Conservation (phyloP, 2,329 filamentous ascomycete species). For the Chaetomium globosum region DNA sequence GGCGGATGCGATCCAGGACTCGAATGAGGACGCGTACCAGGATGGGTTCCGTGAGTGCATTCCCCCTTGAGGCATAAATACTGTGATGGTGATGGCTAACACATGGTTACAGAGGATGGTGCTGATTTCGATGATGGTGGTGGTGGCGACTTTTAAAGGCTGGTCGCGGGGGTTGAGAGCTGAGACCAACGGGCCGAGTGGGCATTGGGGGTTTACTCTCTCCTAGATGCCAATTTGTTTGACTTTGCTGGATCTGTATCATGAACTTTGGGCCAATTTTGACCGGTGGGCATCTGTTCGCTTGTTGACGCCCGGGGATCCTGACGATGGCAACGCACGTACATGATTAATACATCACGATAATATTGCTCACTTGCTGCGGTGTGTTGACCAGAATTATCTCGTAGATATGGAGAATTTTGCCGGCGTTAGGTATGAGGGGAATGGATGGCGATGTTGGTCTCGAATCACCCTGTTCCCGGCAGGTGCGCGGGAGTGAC, state of each 20-base stretch:
- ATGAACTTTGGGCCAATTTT: not conserved
- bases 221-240: not conserved
- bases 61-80: not conserved
- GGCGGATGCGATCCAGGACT: constrained; percentile 65
- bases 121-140: constrained; percentile 42
- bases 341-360: constrained; percentile 7
- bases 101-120: constrained; percentile 39
- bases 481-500: too few relatives aligned
- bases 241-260: not conserved
- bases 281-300: not conserved
- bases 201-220: not conserved
- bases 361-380: not conserved
- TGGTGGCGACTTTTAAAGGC: constrained; percentile 47
- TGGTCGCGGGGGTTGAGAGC: not conserved
- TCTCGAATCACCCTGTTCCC: not conserved
- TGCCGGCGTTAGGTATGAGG: not conserved
- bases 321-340: not conserved
- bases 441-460: not conserved
- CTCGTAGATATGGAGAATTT: not conserved
- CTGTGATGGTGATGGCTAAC: constrained; percentile 21
- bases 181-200: not conserved
- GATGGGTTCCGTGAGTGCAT: constrained; percentile 48
- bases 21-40: constrained; percentile 61
- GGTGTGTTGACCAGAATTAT: not conserved
- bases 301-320: not conserved